Base-by-base conservation (phyloP, 441 rosid species). In the Omphalea diandra region DNA sequence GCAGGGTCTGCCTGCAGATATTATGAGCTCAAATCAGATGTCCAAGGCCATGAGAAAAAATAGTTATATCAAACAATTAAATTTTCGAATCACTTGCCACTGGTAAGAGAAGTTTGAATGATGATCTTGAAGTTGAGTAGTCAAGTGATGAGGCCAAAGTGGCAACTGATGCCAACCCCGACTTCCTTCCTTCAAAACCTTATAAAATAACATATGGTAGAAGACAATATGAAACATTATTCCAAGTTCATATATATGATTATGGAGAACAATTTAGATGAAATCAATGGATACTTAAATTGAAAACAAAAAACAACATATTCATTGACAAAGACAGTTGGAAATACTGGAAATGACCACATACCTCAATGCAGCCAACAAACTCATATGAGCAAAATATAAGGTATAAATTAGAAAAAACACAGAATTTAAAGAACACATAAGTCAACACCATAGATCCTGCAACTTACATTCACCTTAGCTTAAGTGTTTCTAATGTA, bases 131-230 rank as follows among this genome's bases (percentile, higher is more conserved):
- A 73, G 90, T 73, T 49, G 87, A 71, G 77, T 89, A 91, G 80
- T 94, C 98, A 63, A 94, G 85, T n/a, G 98, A 79, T 49, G 98
- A 85, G 44, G 87, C 96, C 67, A 90, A 75, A 41, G 97, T 90
- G 60, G 79, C 80, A 56, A 88, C 76, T 55, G 90, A 84, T 65
- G 88, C 82, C 76, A 91, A 76, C 35, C 88, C 86, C 8, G 95
- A 71, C 68, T 91, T 87, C 38, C 69, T 89, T 81, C 92, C 88
- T 80, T 86, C 83, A 63, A 75, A 86, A 79, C 87, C 96, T 89
- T 49, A 49, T n/a, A 64, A 76, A 61, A 49, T 6, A 35, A 49
- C 15, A 70, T 22, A 17, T 63, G 76, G 69, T 29, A 75, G 68
- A 18, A 69, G 47, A 56, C 12, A 31, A 46, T 38, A 56, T 57